Evolutionary conservation across 768 basidiomycete species (phyloP), one percentile per base, ranked within the genome.

Genomic region (Dioszegia hungarica): DNA sequence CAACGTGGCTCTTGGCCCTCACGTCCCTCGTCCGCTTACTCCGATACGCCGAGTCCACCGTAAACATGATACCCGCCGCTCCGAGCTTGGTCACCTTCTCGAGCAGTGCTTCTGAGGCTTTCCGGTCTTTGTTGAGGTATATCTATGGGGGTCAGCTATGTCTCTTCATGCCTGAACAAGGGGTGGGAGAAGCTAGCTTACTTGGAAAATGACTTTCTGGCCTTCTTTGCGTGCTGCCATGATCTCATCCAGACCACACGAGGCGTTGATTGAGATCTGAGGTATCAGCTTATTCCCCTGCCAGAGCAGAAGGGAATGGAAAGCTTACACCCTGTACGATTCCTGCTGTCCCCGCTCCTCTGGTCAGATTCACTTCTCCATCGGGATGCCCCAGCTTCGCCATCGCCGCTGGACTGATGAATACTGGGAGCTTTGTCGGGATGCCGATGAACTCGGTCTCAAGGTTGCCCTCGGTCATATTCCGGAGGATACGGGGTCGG

Each of bases 11-110:
- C 52, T 75, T 75, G 11, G 70, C 64, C 34, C 74, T 48, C 0
- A 67, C 61, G 46, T 75, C 74, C 36, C 63, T 48, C 2, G 72
- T 73, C 43, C 90, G 81, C 64, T 90, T 91, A 9, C 88, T 86
- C 1, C 86, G 80, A 37, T 87, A 83, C n/a, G 89, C 80, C 0
- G 89, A 88, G 75, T 97, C 92, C 2, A 94, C 91, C 1, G 92
- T 95, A 53, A 97, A 79, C 73, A 90, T 90, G 57, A 97, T 88
- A 0, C 88, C 90, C 45, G 86, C 89, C 76, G 87, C 93, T 0
- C 90, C 89, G 3, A 88, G 76, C 28, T 75, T 70, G 56, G 87
- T 86, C 20, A 90, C 82, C 47, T 88, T 84, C 43, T 81, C 80
- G 15, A 95, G 81, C 27, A 88, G 82, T 59, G 81, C 79, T 68